A percentile compares a stretch with the other conserved stretches of the same genome.
Conservation (phyloP, 1,284 basidiomycete genomes). For the Boletellus deceptivus region DNA sequence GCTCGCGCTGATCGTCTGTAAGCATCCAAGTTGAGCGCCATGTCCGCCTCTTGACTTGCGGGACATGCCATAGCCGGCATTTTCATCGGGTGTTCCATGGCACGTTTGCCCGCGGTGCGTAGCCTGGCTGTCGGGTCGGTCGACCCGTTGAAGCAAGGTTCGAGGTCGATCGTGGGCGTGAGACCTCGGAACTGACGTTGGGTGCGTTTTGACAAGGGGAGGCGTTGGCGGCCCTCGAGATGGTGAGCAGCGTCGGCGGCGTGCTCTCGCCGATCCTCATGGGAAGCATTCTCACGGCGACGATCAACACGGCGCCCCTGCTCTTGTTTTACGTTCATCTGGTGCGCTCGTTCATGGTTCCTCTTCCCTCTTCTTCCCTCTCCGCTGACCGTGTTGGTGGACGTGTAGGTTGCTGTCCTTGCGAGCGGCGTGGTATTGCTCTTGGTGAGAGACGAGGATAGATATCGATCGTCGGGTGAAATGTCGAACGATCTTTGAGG, state of each 20-base stretch:
- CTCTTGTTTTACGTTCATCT: constrained; percentile 23
- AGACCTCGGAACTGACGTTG: not conserved
- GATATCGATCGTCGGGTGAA: not conserved
- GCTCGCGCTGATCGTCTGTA: constrained; percentile 14
- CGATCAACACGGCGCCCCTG: constrained; percentile 18
- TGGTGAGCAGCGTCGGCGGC: constrained; percentile 27
- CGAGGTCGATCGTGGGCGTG: not conserved
- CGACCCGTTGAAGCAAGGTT: constrained; percentile 34
- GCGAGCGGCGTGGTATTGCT: constrained; percentile 6
- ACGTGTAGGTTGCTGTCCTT: constrained; percentile 5
- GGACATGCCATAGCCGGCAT: constrained; percentile 11
- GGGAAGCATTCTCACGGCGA: constrained; percentile 21
- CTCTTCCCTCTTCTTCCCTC: no score
- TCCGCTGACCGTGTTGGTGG: not conserved
- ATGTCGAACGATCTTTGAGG: not conserved
- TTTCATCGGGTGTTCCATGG: constrained; percentile 17
- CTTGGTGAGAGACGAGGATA: constrained; percentile 14
- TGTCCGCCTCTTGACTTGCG: not conserved
- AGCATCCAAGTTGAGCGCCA: not conserved
- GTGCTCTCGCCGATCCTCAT: constrained; percentile 29
- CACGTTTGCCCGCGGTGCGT: constrained; percentile 22
- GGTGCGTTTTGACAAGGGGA: constrained; percentile 26
- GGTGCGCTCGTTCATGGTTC: constrained; percentile 4
- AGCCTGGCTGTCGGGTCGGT: constrained; percentile 34
- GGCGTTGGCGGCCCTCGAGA: constrained; percentile 33